Percentiles rank a stretch among this genome's conserved stretches.
These are phyloP conservation scores for Alternaria alternata DNA, from an alignment of 2,329 filamentous ascomycete genomes.

Conservation along the genomic window DNA sequence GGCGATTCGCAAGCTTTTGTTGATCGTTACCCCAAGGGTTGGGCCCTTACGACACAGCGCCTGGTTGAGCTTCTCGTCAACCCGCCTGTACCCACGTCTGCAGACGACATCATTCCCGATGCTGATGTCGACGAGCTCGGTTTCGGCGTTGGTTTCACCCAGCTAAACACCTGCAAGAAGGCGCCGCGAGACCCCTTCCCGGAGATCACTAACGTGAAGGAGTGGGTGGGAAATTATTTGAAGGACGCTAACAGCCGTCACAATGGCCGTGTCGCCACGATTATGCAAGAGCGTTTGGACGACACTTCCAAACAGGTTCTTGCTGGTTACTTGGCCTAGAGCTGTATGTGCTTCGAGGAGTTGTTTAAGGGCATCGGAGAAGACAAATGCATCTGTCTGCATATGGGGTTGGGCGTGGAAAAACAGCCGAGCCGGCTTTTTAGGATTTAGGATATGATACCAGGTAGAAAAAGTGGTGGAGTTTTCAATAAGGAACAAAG, in stretches of 20 bases:
- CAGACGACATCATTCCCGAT: constrained; percentile 80
- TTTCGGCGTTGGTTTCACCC: constrained; percentile 94
- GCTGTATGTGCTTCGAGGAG: not conserved
- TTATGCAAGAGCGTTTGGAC: constrained; percentile 74
- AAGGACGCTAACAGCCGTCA: constrained; percentile 79
- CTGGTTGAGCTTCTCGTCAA: constrained; percentile 89
- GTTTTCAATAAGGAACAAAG: not conserved
- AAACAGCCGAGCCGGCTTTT: not conserved
- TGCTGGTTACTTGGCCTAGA: constrained; percentile 37
- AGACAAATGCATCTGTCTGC: not conserved
- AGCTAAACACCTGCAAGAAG: constrained; percentile 87
- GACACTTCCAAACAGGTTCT: constrained; percentile 53
- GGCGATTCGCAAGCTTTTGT: constrained; percentile 87
- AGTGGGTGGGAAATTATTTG: constrained; percentile 84
- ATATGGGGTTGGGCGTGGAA: not conserved
- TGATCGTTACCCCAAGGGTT: constrained; percentile 73
- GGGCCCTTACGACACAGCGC: constrained; percentile 89
- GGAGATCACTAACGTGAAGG: constrained; percentile 78
- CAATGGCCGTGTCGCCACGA: constrained; percentile 72
- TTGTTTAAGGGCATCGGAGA: not conserved
- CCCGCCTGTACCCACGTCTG: constrained; percentile 74
- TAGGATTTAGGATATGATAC: constrained; percentile 26
- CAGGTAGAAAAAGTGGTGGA: constrained; percentile 21
- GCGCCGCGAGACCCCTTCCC: constrained; percentile 81
- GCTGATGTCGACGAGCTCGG: constrained; percentile 93